phyloP scores from a whole-genome alignment of 495 filamentous ascomycete genomes.

The Usnea hakonensis region DNA sequence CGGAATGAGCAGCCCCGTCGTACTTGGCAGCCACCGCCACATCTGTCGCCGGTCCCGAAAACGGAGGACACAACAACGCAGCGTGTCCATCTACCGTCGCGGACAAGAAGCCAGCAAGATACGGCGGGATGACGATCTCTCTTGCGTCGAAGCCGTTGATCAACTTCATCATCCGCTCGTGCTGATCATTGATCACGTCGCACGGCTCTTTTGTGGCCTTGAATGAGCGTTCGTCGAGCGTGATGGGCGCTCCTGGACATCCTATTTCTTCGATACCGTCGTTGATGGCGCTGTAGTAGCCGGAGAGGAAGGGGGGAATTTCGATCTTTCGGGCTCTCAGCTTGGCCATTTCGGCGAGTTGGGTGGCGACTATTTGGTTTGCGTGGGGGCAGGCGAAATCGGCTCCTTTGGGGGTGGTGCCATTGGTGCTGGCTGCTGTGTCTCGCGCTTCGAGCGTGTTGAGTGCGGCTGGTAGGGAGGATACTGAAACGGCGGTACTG shows the following conservation, averaged over 20 bases:
- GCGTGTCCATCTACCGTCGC: background rate
- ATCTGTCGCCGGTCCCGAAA: background rate
- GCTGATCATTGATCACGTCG: background rate
- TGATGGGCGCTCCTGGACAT: background rate
- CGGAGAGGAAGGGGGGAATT: background rate
- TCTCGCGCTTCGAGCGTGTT: background rate
- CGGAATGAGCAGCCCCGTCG: background rate
- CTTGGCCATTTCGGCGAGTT: background rate
- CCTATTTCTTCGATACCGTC: background rate
- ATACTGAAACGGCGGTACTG: background rate
- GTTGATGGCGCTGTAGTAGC: background rate
- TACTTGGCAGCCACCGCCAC: background rate
- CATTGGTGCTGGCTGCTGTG: background rate
- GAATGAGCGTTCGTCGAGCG: background rate
- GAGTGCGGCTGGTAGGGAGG: background rate
- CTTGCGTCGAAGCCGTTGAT: background rate
- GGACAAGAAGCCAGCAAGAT: background rate
- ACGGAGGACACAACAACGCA: background rate
- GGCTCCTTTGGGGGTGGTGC: background rate
- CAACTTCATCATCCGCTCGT: background rate
- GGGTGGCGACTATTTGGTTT: background rate
- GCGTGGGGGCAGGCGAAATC: background rate
- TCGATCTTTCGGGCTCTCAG: background rate
- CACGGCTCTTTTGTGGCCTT: background rate
- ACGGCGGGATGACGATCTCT: background rate